phyloP scores from a whole-genome alignment of 768 basidiomycete species.

The Boletus rubescentipes region DNA sequence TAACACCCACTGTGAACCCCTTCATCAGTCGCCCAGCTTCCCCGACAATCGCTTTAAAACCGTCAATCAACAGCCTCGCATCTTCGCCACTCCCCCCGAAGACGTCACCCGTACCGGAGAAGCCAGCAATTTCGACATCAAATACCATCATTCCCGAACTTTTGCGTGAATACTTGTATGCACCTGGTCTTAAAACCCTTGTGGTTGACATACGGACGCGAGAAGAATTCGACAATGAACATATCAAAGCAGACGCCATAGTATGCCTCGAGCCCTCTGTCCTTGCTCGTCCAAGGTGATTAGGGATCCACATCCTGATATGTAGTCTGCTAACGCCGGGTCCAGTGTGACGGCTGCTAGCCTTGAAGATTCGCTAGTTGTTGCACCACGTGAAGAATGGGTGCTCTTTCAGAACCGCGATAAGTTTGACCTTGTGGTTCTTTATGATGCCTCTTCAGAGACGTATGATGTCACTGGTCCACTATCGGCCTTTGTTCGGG shows the following conservation, averaged over 20 bases:
- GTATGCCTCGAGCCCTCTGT: slow-evolving; percentile 87
- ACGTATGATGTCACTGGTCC: slow-evolving; percentile 51
- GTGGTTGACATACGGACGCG: slow-evolving; percentile 82
- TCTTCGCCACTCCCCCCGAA: slow-evolving; percentile 32
- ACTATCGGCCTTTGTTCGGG: slow-evolving; percentile 57
- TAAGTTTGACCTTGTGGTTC: slow-evolving; percentile 83
- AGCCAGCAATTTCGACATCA: slow-evolving; percentile 54
- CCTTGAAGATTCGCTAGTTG: slow-evolving; percentile 72
- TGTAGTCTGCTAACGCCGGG: slow-evolving; percentile 8
- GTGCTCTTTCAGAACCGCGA: slow-evolving; percentile 81
- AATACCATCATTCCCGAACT: slow-evolving; percentile 61
- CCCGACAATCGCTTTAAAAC: slow-evolving; percentile 45
- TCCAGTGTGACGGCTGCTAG: slow-evolving; percentile 60
- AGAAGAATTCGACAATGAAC: slow-evolving; percentile 71
- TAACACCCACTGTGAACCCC: slow-evolving; percentile 53
- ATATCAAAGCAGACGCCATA: slow-evolving; percentile 64
- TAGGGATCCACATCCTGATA: not conserved
- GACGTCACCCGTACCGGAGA: slow-evolving; percentile 30
- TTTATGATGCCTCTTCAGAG: slow-evolving; percentile 74
- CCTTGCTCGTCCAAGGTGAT: slow-evolving; percentile 66
- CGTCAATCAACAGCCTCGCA: slow-evolving; percentile 41
- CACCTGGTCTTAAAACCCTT: slow-evolving; percentile 55
- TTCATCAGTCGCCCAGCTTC: slow-evolving; percentile 67
- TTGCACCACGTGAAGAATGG: slow-evolving; percentile 69
- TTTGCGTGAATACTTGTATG: slow-evolving; percentile 56